Percentiles rank a stretch among this genome's conserved stretches.
Evolutionary conservation across 1,284 basidiomycete genomes (phyloP).

Genomic region (Athelia sp.): DNA sequence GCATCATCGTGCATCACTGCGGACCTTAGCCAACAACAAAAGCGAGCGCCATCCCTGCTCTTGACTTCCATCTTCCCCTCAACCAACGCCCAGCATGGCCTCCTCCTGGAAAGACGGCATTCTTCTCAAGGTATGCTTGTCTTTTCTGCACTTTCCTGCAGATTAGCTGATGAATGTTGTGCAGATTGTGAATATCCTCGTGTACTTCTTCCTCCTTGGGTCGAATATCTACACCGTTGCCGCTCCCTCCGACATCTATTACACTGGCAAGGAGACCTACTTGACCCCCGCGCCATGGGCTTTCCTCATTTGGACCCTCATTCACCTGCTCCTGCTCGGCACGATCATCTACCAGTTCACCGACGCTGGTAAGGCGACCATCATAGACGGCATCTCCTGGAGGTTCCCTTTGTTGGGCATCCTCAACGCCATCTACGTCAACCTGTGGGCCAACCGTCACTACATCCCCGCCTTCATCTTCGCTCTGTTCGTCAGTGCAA

Average conservation of each 20-base stretch:
- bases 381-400: constrained; percentile 87
- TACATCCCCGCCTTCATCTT: constrained; percentile 84
- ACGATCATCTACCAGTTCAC: constrained; percentile 90
- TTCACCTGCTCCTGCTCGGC: constrained; percentile 84
- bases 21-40: no score
- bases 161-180: not conserved
- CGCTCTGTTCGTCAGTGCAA: constrained; percentile 77
- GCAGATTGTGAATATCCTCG: constrained; percentile 14
- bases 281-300: constrained; percentile 88
- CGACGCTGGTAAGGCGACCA: constrained; percentile 70
- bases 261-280: constrained; percentile 76
- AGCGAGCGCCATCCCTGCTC: not conserved
- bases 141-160: not conserved
- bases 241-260: constrained; percentile 65
- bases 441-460: constrained; percentile 67
- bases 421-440: constrained; percentile 84
- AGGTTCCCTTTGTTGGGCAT: constrained; percentile 82
- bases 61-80: constrained; percentile 13
- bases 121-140: constrained; percentile 62
- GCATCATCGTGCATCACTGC: no score
- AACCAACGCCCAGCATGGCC: constrained; percentile 35
- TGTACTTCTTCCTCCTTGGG: constrained; percentile 80
- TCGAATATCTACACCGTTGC: constrained; percentile 86
- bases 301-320: constrained; percentile 82
- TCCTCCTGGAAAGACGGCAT: constrained; percentile 73